A percentile compares a stretch with the other conserved stretches of the same genome.
These are phyloP conservation scores for Fusarium penzigii DNA, from an alignment of 2,329 filamentous ascomycete species.

Conservation along the genomic window DNA sequence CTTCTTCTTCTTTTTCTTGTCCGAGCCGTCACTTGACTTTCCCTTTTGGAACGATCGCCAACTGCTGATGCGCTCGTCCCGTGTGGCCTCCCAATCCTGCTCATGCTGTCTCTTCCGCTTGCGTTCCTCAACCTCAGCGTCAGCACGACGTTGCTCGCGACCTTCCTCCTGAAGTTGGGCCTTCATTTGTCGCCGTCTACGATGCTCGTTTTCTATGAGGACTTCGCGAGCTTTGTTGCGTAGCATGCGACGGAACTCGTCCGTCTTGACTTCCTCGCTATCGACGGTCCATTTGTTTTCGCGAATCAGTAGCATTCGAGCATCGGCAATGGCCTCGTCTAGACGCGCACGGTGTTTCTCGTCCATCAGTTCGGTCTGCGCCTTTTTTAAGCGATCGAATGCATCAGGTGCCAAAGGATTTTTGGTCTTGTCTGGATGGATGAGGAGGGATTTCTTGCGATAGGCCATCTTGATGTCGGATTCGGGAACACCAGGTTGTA, in stretches of 20 bases:
- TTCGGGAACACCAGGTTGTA: slow-evolving; percentile 92
- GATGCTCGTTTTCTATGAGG: slow-evolving; percentile 87
- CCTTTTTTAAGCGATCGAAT: slow-evolving; percentile 95
- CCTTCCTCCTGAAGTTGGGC: slow-evolving; percentile 97
- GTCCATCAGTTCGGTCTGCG: slow-evolving; percentile 86
- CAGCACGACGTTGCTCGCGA: slow-evolving; percentile 79
- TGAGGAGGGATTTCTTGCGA: slow-evolving; percentile 96
- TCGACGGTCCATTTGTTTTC: slow-evolving; percentile 93
- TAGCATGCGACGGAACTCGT: slow-evolving; percentile 83
- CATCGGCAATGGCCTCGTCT: slow-evolving; percentile 94
- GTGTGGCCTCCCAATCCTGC: slow-evolving; percentile 90
- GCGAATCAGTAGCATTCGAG: slow-evolving; percentile 89
- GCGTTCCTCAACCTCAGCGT: slow-evolving; percentile 78
- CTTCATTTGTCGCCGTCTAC: slow-evolving; percentile 81
- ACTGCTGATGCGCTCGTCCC: slow-evolving; percentile 88
- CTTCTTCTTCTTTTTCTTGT: slow-evolving; percentile 72
- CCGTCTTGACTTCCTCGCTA: slow-evolving; percentile 80
- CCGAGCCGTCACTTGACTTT: slow-evolving; percentile 50
- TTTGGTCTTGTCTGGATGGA: slow-evolving; percentile 96
- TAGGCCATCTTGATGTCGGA: slow-evolving; percentile 94
- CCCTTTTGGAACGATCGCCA: slow-evolving; percentile 92
- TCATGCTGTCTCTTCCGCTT: slow-evolving; percentile 91
- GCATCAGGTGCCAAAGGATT: slow-evolving; percentile 91
- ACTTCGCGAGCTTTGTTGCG: slow-evolving; percentile 87
- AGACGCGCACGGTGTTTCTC: slow-evolving; percentile 86